Evolutionary conservation across 1,139 yeast species (phyloP).

Genomic region (Suhomyces ambrosiae): DNA sequence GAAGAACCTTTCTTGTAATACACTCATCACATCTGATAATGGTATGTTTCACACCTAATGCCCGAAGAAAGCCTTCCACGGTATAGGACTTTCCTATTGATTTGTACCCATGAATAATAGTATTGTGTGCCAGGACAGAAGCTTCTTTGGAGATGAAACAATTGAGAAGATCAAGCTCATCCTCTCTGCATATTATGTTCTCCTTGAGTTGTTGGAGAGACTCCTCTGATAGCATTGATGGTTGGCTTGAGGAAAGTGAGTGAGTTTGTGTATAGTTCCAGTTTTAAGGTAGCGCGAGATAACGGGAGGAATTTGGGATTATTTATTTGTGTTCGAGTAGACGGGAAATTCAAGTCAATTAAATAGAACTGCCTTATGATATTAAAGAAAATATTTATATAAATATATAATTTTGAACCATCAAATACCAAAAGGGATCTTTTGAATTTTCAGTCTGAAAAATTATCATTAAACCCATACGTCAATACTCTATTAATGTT

Average conservation of each 20-base stretch:
- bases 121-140: slow-evolving; percentile 27
- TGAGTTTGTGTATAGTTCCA: no score
- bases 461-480: no score
- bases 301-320: no score
- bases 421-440: no score
- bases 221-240: neutral
- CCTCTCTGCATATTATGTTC: slow-evolving; percentile 22
- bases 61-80: slow-evolving; percentile 29
- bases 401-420: no score
- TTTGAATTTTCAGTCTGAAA: no score
- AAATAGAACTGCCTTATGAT: no score
- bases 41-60: slow-evolving; percentile 27
- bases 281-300: neutral
- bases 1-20: slow-evolving; percentile 38
- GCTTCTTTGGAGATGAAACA: slow-evolving; percentile 29
- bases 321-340: no score
- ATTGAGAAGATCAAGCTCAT: slow-evolving; percentile 31
- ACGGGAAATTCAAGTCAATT: no score
- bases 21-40: slow-evolving; percentile 43
- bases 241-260: neutral
- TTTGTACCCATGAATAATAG: slow-evolving; percentile 45
- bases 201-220: no score
- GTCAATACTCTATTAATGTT: no score
- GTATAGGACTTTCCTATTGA: slow-evolving; percentile 44
- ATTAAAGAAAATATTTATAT: no score